These are phyloP conservation scores for Microdochium trichocladiopsis DNA, from an alignment of 2,329 filamentous ascomycete genomes.

Conservation along the genomic window DNA sequence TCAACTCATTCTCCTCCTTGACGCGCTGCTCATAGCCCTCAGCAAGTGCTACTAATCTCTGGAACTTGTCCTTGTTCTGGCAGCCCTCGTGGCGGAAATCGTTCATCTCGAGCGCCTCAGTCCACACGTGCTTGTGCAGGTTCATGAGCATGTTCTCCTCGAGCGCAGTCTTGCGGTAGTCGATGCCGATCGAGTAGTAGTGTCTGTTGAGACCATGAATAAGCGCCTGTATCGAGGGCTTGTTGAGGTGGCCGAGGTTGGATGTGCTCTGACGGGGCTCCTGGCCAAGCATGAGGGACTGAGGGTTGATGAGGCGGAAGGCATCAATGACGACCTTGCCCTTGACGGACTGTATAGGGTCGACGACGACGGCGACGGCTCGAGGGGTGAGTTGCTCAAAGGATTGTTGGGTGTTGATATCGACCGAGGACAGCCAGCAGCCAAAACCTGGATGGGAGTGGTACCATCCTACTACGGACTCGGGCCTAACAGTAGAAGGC, in stretches of 20 bases:
- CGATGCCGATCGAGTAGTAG: constrained; percentile 98
- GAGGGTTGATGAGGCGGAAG: constrained; percentile 96
- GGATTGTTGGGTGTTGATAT: constrained; percentile 99
- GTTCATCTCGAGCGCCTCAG: constrained; percentile 92
- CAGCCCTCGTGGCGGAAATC: constrained; percentile 82
- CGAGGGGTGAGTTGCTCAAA: constrained; percentile 97
- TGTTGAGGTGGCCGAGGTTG: constrained; percentile 96
- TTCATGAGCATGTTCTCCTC: constrained; percentile 99
- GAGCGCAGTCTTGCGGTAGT: constrained; percentile 93
- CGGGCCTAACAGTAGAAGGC: constrained; percentile 52
- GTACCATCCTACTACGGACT: constrained; percentile 98
- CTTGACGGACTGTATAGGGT: constrained; percentile 98
- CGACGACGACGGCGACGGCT: constrained; percentile 94
- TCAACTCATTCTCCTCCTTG: constrained; percentile 96
- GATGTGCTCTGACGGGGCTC: constrained; percentile 97
- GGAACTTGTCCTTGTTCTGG: constrained; percentile 80
- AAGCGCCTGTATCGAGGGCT: constrained; percentile 97
- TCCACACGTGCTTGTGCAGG: constrained; percentile 99
- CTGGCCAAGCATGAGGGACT: constrained; percentile 95
- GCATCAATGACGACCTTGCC: constrained; percentile 99
- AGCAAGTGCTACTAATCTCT: constrained; percentile 80
- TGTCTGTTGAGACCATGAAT: constrained; percentile 97
- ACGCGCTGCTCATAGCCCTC: constrained; percentile 98
- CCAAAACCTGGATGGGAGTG: constrained; percentile 98
- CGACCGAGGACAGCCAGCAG: constrained; percentile 97